phyloP scores from a whole-genome alignment of 116 monocot species.

The Papilionanthe hybrid region DNA sequence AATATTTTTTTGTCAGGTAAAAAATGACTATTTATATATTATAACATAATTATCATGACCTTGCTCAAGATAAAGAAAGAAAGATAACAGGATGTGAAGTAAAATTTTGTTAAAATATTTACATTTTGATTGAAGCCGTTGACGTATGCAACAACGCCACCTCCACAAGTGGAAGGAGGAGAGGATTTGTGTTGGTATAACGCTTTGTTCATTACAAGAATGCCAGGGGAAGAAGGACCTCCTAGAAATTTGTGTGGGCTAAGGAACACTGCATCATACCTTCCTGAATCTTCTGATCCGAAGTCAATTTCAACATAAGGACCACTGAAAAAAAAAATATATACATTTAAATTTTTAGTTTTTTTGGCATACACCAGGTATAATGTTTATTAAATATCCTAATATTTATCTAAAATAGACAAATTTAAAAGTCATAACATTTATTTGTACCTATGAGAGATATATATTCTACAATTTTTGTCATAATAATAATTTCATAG shows the following conservation, averaged over 20 bases:
- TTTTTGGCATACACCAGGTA: too few species aligned
- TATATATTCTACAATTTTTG: too few species aligned
- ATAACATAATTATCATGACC: too few species aligned
- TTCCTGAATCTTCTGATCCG: constrained; percentile 41
- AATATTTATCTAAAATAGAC: not conserved
- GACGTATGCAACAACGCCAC: constrained; percentile 66
- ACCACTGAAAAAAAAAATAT: constrained; percentile 28
- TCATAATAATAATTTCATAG: too few species aligned
- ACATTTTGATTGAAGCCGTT: constrained; percentile 46
- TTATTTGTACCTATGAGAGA: too few species aligned
- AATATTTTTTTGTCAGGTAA: too few species aligned
- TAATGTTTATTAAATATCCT: too few species aligned
- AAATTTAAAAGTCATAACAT: too few species aligned
- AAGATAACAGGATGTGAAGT: too few species aligned
- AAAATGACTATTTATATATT: too few species aligned
- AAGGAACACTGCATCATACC: constrained; percentile 71
- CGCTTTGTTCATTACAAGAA: constrained; percentile 53
- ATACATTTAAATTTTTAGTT: too few species aligned
- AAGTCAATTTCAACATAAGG: constrained; percentile 72
- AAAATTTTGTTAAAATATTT: not conserved
- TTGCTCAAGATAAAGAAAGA: too few species aligned
- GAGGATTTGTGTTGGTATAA: constrained; percentile 38
- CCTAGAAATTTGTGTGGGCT: constrained; percentile 81
- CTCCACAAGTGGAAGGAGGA: constrained; percentile 75
- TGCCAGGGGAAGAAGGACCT: constrained; percentile 63